Percentiles rank a stretch among this genome's conserved stretches.
These are phyloP conservation scores for Excoecaria cochinchinensis DNA, from an alignment of 345 rosid species.

Conservation along the genomic window DNA sequence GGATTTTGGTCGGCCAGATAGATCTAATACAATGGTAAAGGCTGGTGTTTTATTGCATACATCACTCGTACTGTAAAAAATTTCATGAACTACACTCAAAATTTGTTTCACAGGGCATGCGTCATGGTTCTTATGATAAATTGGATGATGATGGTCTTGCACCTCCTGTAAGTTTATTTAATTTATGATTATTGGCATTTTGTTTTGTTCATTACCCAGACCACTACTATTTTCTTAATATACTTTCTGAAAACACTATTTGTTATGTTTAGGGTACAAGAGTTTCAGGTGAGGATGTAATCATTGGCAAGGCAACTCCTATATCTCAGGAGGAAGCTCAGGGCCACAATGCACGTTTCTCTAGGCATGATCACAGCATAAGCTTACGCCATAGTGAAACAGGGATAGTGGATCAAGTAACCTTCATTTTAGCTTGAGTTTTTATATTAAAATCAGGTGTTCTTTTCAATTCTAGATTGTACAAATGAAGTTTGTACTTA, in stretches of 20 bases:
- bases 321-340: conserved; percentile 89
- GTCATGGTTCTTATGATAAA: conserved; percentile 96
- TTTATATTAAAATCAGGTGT: background rate
- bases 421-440: conserved; percentile 6
- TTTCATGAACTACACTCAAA: conserved; percentile 16
- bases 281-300: conserved; percentile 96
- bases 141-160: conserved; percentile 99
- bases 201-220: background rate
- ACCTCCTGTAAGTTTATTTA: conserved; percentile 71
- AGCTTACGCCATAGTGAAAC: conserved; percentile 96
- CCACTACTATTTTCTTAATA: background rate
- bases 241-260: background rate
- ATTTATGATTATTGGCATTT: background rate
- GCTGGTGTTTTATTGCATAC: background rate
- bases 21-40: conserved; percentile 79
- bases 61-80: conserved; percentile 8
- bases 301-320: conserved; percentile 94
- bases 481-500: background rate
- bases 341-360: conserved; percentile 74
- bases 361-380: conserved; percentile 92
- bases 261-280: conserved; percentile 67
- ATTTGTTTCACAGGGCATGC: conserved; percentile 72
- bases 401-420: conserved; percentile 97
- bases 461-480: background rate
- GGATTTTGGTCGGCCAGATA: conserved; percentile 94